Evolutionary conservation across 139 green algal species (phyloP).

Genomic region (Deuterostichococcus epilithicus): DNA sequence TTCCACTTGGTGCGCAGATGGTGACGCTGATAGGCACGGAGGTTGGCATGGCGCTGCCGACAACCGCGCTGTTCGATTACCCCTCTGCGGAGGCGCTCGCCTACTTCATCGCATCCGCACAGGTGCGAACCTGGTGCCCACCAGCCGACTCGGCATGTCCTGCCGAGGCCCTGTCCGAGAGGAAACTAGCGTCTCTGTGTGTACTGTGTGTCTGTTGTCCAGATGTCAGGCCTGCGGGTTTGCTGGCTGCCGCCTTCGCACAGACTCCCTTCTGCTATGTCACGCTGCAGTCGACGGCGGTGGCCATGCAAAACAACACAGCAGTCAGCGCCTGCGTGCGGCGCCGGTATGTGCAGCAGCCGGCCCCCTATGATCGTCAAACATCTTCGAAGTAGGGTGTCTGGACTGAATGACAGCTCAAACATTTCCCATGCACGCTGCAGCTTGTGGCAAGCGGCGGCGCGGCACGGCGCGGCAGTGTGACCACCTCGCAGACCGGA

Average conservation of each 20-base stretch:
- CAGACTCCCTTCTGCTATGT: too few relatives aligned
- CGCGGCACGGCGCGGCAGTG: not conserved
- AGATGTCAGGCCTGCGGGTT: too few relatives aligned
- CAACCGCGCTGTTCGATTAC: slow-evolving; percentile 52
- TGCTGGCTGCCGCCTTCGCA: too few relatives aligned
- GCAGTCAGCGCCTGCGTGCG: too few relatives aligned
- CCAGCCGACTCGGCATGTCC: slow-evolving; percentile 12
- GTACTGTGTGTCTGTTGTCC: not conserved
- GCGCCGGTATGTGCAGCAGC: too few relatives aligned
- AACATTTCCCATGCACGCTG: not conserved
- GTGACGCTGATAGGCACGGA: not conserved
- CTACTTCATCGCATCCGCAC: slow-evolving; percentile 4
- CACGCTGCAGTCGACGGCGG: too few relatives aligned
- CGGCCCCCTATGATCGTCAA: too few relatives aligned
- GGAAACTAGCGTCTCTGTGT: not conserved
- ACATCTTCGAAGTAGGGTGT: too few relatives aligned
- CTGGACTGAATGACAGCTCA: too few relatives aligned
- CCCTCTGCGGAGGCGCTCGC: slow-evolving; percentile 34
- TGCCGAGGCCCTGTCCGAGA: slow-evolving; percentile 4
- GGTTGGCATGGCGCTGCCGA: slow-evolving; percentile 27
- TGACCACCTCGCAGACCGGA: not conserved
- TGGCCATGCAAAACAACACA: too few relatives aligned
- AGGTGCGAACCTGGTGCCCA: not conserved
- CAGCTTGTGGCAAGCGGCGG: not conserved
- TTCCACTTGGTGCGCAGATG: not conserved